phyloP scores from a whole-genome alignment of 2,329 filamentous ascomycete genomes.

The Pseudogymnoascus sp. region DNA sequence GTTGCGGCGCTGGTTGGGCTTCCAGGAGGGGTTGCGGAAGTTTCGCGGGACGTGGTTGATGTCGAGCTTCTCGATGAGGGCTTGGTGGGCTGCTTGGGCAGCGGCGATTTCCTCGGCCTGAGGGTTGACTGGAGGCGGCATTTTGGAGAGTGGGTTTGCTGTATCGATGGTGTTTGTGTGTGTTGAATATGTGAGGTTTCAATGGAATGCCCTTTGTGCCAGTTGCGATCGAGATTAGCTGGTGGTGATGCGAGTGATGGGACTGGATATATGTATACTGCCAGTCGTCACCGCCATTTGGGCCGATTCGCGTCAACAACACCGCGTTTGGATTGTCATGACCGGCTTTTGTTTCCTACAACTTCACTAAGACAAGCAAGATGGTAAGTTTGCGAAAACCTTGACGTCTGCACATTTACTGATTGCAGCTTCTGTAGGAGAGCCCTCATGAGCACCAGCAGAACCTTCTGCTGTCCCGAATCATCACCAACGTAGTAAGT shows the following conservation, averaged over 20 bases:
- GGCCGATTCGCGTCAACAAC: conserved; percentile 12
- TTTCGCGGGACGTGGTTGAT: conserved; percentile 77
- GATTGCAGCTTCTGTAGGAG: conserved; percentile 48
- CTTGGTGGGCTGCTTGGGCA: conserved; percentile 67
- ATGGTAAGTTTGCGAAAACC: conserved; percentile 14
- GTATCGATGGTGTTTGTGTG: neutral
- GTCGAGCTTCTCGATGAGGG: conserved; percentile 84
- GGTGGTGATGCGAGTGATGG: neutral
- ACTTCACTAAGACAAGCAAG: neutral
- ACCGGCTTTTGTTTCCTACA: neutral
- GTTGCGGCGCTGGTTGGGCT: conserved; percentile 88
- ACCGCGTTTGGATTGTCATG: conserved; percentile 8
- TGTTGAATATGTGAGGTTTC: conserved; percentile 1
- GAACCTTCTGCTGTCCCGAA: conserved; percentile 82
- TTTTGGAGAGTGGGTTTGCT: neutral
- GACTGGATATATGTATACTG: conserved; percentile 7
- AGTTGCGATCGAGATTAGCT: neutral
- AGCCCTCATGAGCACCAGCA: conserved; percentile 98
- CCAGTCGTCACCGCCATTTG: conserved; percentile 10
- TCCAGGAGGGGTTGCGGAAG: conserved; percentile 88
- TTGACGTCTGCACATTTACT: neutral
- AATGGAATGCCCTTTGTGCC: neutral
- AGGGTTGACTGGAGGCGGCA: conserved; percentile 1
- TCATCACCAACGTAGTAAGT: conserved; percentile 94
- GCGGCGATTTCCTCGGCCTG: conserved; percentile 33